Base-by-base conservation (phyloP, 2,329 filamentous ascomycete genomes). In the Geosmithia flava region DNA sequence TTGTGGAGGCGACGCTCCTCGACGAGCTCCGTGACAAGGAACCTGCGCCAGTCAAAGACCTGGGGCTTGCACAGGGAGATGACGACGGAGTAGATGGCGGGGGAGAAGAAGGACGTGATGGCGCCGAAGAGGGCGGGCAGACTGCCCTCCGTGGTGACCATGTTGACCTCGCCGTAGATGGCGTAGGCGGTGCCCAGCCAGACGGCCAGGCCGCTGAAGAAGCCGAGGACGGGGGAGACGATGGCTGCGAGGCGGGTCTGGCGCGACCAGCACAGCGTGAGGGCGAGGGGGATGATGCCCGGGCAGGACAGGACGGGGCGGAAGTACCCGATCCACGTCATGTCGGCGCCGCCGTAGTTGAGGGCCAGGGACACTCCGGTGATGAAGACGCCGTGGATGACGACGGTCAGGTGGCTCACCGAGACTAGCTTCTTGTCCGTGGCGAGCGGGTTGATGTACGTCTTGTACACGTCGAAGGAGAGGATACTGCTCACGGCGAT, bases 391-490 rank as follows among this genome's bases (percentile, higher is more conserved):
- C 68, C 75, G 11, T 85, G 84, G 69, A 91, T 88, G 54, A 83
- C 72, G 23, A 89, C 56, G 0, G 58, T 81, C 81, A 84, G 68
- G 87, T 83, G 42, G 42, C 42, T 44, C 17, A 44, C 42, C 65
- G 81, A 83, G 47, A 93, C 88, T 2, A 93, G 74, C 41, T 76
- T 75, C 58, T 77, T 80, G 23, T 86, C 86, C 45, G 75, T 81
- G 7, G 87, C 86, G 1, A 67, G 59, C 0, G 85, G 86, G 53
- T 90, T 83, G 67, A 91, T 75, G 62, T 94, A 93, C 1, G 84
- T 87, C 53, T 87, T 81, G 65, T 90, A 93, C 54, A 90, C 74
- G 58, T 93, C 87, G 60, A 90, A 91, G 0, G 87, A 90, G 64
- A 82, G 49, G 62, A 93, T 90, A 1, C 83, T 87, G 2, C 84